Conservation (phyloP, 257 asterid species). For the Linderniella brevidens region DNA sequence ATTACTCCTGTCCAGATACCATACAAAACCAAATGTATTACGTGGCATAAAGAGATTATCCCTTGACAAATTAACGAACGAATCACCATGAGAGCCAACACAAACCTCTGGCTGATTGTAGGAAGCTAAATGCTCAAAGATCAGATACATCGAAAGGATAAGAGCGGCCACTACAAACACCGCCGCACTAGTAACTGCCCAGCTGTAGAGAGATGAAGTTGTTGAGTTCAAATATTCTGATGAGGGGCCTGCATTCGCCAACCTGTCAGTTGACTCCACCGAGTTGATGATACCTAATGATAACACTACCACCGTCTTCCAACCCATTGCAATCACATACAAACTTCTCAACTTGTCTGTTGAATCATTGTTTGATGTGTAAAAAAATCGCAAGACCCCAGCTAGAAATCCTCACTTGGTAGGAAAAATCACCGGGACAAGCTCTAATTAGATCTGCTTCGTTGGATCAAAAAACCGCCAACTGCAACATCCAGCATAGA, state of each 20-base stretch:
- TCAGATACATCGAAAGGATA: constrained; percentile 61
- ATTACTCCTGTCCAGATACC: background rate
- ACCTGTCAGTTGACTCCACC: constrained; percentile 43
- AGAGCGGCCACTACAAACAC: constrained; percentile 70
- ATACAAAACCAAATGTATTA: background rate
- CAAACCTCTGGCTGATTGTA: constrained; percentile 91
- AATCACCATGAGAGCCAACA: constrained; percentile 4
- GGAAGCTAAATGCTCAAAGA: constrained; percentile 84
- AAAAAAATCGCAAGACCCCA: too few relatives aligned
- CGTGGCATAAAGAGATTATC: background rate
- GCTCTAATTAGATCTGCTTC: too few relatives aligned
- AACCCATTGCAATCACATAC: constrained; percentile 28
- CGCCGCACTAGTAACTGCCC: constrained; percentile 69
- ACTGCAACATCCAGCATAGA: too few relatives aligned
- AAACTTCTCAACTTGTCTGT: too few relatives aligned
- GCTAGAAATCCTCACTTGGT: too few relatives aligned
- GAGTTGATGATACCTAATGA: constrained; percentile 24
- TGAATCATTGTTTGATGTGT: too few relatives aligned
- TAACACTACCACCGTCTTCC: constrained; percentile 32
- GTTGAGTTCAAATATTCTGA: constrained; percentile 17
- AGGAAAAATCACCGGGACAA: too few relatives aligned
- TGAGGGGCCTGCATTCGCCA: constrained; percentile 35
- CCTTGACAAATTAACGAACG: background rate
- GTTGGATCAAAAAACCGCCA: too few relatives aligned
- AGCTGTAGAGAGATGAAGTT: constrained; percentile 42